Conservation (phyloP, 805 yeast species). For the Myxozyma geophila region DNA sequence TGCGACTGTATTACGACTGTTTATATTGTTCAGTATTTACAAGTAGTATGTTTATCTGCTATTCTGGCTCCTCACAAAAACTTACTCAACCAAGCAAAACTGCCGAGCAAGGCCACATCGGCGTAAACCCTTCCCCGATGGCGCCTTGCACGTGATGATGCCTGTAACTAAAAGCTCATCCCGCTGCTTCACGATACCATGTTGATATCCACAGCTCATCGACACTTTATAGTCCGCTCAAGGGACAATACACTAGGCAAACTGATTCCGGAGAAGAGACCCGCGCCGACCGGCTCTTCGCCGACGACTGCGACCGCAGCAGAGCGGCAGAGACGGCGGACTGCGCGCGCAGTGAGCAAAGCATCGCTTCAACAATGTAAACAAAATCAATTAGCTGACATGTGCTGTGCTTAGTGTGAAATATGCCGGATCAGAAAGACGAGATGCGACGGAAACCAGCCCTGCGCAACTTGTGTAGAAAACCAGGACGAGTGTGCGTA, state of each 20-base stretch:
- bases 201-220: too few relatives aligned
- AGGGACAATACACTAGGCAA: background rate
- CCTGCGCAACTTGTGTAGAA: background rate
- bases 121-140: too few relatives aligned
- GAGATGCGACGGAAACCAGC: background rate
- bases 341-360: conserved; percentile 5
- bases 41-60: too few relatives aligned
- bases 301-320: background rate
- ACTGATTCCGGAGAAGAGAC: background rate
- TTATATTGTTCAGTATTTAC: too few relatives aligned
- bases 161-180: too few relatives aligned
- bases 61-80: too few relatives aligned
- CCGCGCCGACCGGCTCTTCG: background rate
- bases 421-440: conserved; percentile 1
- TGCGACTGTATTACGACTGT: too few relatives aligned
- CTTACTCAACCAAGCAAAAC: too few relatives aligned
- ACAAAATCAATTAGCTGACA: background rate
- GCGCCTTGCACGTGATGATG: too few relatives aligned
- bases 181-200: too few relatives aligned
- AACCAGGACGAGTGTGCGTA: conserved; percentile 4
- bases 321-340: background rate
- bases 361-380: background rate
- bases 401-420: background rate
- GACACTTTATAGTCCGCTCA: background rate
- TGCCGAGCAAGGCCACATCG: too few relatives aligned